These are phyloP conservation scores for Melanopsichium pennsylvanicum DNA, from an alignment of 1,284 basidiomycete species.

Conservation along the genomic window DNA sequence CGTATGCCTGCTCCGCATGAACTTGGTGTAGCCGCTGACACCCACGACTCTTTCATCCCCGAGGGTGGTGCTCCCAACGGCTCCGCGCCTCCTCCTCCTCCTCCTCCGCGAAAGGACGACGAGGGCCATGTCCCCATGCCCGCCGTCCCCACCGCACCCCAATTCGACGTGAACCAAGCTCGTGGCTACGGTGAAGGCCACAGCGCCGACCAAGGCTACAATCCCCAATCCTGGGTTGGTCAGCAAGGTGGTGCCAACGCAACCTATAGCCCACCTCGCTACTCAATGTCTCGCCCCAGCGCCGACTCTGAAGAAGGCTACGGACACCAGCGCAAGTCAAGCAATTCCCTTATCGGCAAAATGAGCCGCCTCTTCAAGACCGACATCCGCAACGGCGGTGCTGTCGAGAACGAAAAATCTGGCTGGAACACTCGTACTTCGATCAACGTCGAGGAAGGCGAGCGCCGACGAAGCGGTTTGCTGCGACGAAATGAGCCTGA, in stretches of 20 bases:
- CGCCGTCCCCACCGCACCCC: slow-evolving; percentile 50
- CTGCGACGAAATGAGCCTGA: slow-evolving; percentile 39
- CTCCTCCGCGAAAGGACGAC: slow-evolving; percentile 29
- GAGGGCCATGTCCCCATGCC: slow-evolving; percentile 36
- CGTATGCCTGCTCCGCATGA: slow-evolving; percentile 46
- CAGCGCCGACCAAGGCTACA: slow-evolving; percentile 26
- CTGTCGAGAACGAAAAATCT: slow-evolving; percentile 7
- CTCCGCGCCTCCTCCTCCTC: slow-evolving; percentile 14
- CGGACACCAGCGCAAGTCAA: slow-evolving; percentile 41
- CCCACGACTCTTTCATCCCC: slow-evolving; percentile 40
- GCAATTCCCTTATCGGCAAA: slow-evolving; percentile 56
- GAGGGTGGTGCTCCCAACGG: slow-evolving; percentile 15
- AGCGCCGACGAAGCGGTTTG: slow-evolving; percentile 16
- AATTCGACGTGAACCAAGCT: slow-evolving; percentile 45
- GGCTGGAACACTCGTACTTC: slow-evolving; percentile 46
- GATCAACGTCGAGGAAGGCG: slow-evolving; percentile 18
- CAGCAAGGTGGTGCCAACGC: slow-evolving; percentile 4
- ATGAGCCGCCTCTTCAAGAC: slow-evolving; percentile 63
- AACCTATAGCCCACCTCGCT: slow-evolving; percentile 24
- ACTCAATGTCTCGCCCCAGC: slow-evolving; percentile 36
- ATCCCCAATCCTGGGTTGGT: slow-evolving; percentile 3
- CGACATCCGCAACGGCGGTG: slow-evolving; percentile 42
- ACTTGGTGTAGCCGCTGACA: slow-evolving; percentile 40
- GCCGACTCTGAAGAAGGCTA: slow-evolving; percentile 36
- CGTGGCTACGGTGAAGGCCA: slow-evolving; percentile 32